Evolutionary conservation across 768 basidiomycete genomes (phyloP).

Genomic region (Collybia sordida): DNA sequence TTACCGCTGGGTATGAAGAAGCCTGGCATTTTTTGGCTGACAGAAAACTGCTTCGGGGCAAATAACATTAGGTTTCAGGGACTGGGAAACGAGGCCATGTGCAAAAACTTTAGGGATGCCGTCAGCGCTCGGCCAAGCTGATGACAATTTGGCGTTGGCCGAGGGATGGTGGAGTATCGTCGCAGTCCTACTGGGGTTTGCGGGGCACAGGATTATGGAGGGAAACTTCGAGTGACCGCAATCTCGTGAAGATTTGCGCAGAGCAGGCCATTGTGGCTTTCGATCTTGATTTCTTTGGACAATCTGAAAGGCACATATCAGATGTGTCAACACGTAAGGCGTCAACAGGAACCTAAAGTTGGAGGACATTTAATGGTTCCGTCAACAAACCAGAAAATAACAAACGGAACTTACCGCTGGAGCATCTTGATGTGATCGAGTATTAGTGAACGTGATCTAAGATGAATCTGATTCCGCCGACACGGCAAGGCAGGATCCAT

Average conservation of each 20-base stretch:
- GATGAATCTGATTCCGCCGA: conserved; percentile 48
- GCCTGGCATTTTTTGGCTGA: too few species aligned
- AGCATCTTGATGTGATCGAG: conserved; percentile 17
- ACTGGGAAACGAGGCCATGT: conserved; percentile 15
- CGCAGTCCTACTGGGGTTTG: background rate
- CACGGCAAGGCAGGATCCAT: conserved; percentile 38
- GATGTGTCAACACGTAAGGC: conserved; percentile 16
- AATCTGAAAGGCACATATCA: conserved; percentile 19
- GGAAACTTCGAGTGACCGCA: background rate
- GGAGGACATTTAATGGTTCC: conserved; percentile 9
- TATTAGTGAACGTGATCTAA: conserved; percentile 17
- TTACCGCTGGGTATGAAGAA: too few species aligned
- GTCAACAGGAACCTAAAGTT: conserved; percentile 12
- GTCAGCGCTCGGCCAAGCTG: conserved; percentile 24
- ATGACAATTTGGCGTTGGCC: conserved; percentile 9
- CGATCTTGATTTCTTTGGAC: conserved; percentile 8
- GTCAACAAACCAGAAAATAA: conserved; percentile 7
- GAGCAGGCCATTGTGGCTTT: background rate
- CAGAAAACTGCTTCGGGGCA: too few species aligned
- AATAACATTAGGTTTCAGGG: conserved; percentile 7
- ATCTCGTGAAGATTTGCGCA: conserved; percentile 16
- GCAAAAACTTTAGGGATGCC: conserved; percentile 22
- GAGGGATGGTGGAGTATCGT: background rate
- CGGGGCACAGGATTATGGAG: conserved; percentile 9
- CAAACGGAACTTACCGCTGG: conserved; percentile 13